Conservation (phyloP, 345 rosid species). For the Citropsis articulata region DNA sequence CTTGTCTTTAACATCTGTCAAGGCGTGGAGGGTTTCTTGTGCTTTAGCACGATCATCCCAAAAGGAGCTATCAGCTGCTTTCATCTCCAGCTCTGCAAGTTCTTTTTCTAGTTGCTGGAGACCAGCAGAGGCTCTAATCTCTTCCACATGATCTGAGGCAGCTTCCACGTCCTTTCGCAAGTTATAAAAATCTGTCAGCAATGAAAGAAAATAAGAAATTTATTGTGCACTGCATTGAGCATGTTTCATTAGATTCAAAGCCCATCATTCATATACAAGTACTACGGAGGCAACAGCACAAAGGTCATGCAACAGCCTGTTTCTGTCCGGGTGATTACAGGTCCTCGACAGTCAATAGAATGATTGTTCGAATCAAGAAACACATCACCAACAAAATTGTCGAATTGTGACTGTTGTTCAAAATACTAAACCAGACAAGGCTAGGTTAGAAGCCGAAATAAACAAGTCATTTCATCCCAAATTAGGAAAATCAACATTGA, state of each 20-base stretch:
- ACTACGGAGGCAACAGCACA: background rate
- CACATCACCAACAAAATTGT: background rate
- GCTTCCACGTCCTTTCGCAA: constrained; percentile 77
- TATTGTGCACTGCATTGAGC: background rate
- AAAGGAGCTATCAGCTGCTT: constrained; percentile 66
- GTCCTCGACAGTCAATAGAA: background rate
- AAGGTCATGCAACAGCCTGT: background rate
- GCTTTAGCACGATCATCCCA: constrained; percentile 88
- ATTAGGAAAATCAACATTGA: background rate
- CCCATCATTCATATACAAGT: background rate
- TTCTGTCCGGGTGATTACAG: background rate
- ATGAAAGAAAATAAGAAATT: background rate
- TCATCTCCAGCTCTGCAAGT: constrained; percentile 51
- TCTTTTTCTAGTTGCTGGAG: constrained; percentile 55
- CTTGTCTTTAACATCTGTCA: constrained; percentile 79
- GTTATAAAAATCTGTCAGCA: constrained; percentile 70
- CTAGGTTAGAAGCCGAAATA: background rate
- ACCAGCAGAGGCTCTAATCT: constrained; percentile 59
- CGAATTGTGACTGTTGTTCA: background rate
- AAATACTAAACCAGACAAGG: background rate
- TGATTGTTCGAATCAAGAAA: background rate
- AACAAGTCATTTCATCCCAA: background rate
- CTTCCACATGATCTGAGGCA: constrained; percentile 65
- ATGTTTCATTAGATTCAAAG: background rate
- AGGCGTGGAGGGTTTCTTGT: constrained; percentile 64